Evolutionary conservation across 1,139 yeast species (phyloP), one percentile per base, ranked within the genome.

Genomic region (Pneumocystis canis): DNA sequence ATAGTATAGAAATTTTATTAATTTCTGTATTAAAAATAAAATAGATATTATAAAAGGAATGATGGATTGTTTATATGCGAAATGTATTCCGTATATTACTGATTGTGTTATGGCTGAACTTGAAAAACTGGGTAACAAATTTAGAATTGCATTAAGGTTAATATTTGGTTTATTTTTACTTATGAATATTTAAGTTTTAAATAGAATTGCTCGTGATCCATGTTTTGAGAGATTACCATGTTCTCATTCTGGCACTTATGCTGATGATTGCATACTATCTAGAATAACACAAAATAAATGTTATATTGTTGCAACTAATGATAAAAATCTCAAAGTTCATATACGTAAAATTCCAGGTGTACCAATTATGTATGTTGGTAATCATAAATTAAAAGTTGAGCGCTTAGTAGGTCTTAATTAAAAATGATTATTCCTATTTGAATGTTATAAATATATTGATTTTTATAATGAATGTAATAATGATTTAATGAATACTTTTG

Each of bases 81-180:
- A 94, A 72, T 89, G 97, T 77, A 88, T 90, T 60, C 98, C 98
- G 5, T 82, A 90, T 61, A 84, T 92, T 59, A 92, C 98, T 1
- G 98, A 92, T 75, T 92, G 98, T 77, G 98, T 92, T 39, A 83
- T 92, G 86, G 98, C 98, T 0, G 98, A 92, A 77, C 78, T 92
- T 73, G 98, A 92, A 72, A 92, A 94, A 73, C 79, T 92, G 65
- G 98, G 98, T 0, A 95, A 96, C 33, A 89, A 85, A 72, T 92
- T 87, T 74, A 80, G 97, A 72, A 92, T 92, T 68, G 98, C 98
- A 0, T 79, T 92, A 67, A 84, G 86, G 53, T 35, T 54, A n/a
- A 31, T 31, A 33, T 16, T 31, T 35, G 5, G 25, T 18, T 35
- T 58, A 3, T 14, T 58, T 58, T 35, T 39, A n/a, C 18, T 56